phyloP scores from a whole-genome alignment of 2,329 filamentous ascomycete genomes.

The Fusarium scirpi region DNA sequence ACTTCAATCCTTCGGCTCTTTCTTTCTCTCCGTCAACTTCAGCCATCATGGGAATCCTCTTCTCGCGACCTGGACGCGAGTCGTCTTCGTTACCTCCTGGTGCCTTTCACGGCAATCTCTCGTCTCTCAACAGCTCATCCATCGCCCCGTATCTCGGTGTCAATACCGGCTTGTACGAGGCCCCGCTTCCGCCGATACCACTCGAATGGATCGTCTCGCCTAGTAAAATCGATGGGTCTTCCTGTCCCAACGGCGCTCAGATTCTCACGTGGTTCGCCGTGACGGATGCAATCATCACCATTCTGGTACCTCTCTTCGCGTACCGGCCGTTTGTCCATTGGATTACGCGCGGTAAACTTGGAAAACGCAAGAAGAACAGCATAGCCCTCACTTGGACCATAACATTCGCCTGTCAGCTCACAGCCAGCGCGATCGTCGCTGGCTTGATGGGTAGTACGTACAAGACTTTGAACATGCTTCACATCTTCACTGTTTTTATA shows the following conservation, averaged over 20 bases:
- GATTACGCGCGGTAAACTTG: conserved; percentile 29
- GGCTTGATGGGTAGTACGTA: conserved; percentile 40
- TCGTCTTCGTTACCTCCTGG: neutral
- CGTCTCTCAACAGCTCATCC: conserved; percentile 29
- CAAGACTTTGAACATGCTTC: conserved; percentile 38
- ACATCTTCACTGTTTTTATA: conserved; percentile 42
- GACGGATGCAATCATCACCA: conserved; percentile 34
- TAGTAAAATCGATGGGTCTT: neutral
- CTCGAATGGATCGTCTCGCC: conserved; percentile 42
- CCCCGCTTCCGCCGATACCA: conserved; percentile 34
- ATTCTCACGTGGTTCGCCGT: conserved; percentile 39
- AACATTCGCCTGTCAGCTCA: conserved; percentile 33
- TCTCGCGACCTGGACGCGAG: conserved; percentile 7
- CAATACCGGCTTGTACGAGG: conserved; percentile 34
- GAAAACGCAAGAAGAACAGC: conserved; percentile 26
- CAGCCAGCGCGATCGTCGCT: conserved; percentile 39
- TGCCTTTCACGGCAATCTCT: neutral
- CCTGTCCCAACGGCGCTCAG: conserved; percentile 26
- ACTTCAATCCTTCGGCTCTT: too few species aligned
- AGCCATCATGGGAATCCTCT: neutral
- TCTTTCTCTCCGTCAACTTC: neutral
- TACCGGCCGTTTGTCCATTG: conserved; percentile 40
- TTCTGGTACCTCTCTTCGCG: conserved; percentile 23
- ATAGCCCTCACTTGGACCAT: conserved; percentile 32
- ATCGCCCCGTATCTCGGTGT: conserved; percentile 38